Base-by-base conservation (phyloP, 768 basidiomycete genomes). In the Symmetrospora coprosmae region DNA sequence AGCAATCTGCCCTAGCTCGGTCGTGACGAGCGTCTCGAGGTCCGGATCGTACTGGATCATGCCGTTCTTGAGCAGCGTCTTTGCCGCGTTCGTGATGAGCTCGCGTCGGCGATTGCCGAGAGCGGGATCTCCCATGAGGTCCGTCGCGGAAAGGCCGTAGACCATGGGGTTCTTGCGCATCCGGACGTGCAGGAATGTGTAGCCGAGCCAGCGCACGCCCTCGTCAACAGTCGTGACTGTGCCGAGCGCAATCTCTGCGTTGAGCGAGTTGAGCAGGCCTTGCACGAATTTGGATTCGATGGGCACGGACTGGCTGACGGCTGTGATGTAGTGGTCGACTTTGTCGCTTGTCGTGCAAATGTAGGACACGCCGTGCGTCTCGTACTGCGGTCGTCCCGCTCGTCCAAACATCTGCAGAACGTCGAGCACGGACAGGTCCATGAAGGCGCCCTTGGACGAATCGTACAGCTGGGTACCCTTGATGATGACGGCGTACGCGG, bases 401-500 rank as follows among this genome's bases (percentile, higher is more conserved):
- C 94, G 82, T 65, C 94, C 94, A 67, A 99, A 97, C 21, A 99
- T 87, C 76, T 99, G 65, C 2, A 99, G 75, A 2, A 99, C 94
- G 72, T 99, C 94, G 47, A 99, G 76, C 13, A 97, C 82, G 2
- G 91, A 86, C 19, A 99, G 77, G 70, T 99, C 90, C 39, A 86
- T 82, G 68, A 97, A 94, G 23, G 83, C 77, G 64, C 94, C 91
- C 70, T 84, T 86, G 3, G 81, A 78, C 61, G 86, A 86, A 69
- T 99, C 87, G 70, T 97, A 99, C 1, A 99, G 78, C 68, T 97
- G 87, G 1, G 94, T 99, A 8, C 94, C 94, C 73, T 99, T 99
- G 75, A 45, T 66, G 16, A 64, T 46, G 56, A 56, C 88, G 59
- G 94, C 94, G 73, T 97, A 92, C 17, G 94, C 94, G 33, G 94